These are phyloP conservation scores for Dactylis glomerata DNA, from an alignment of 176 grass and related monocot species.

Conservation along the genomic window DNA sequence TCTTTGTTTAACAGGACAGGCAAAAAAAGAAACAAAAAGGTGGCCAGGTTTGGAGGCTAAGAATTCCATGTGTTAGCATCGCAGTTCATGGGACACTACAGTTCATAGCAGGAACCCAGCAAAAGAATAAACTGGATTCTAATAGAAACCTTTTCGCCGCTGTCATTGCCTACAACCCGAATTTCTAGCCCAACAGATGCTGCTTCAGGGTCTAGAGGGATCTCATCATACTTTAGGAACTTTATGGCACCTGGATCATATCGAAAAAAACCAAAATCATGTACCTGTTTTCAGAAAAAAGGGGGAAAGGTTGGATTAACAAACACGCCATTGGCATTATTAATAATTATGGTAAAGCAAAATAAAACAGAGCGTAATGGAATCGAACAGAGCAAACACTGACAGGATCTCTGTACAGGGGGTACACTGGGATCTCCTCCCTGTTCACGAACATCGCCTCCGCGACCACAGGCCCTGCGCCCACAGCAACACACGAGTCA, in stretches of 20 bases:
- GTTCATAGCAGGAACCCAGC: neutral
- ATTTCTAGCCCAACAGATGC: slow-evolving; percentile 98
- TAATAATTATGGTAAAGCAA: neutral
- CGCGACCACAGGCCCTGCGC: slow-evolving; percentile 80
- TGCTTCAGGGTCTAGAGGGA: slow-evolving; percentile 80
- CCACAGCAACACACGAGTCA: neutral
- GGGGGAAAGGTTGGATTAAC: slow-evolving; percentile 11
- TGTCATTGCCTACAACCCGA: slow-evolving; percentile 96
- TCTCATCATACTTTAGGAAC: slow-evolving; percentile 89
- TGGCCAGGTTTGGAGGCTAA: neutral
- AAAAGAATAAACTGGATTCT: neutral
- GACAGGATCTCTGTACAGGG: slow-evolving; percentile 94
- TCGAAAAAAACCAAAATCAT: slow-evolving; percentile 99
- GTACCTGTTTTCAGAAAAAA: slow-evolving; percentile 58
- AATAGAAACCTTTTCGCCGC: slow-evolving; percentile 78
- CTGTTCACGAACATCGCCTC: slow-evolving; percentile 98
- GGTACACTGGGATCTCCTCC: slow-evolving; percentile 90
- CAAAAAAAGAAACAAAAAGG: neutral
- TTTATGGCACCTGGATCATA: slow-evolving; percentile 95
- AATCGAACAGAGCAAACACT: slow-evolving; percentile 33
- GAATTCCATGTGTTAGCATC: neutral
- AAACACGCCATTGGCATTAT: slow-evolving; percentile 17
- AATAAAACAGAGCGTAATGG: neutral
- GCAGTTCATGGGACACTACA: neutral
- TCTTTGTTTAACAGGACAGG: neutral